phyloP scores from a whole-genome alignment of 1,139 yeast species.

The Insectozyma bohioensis region DNA sequence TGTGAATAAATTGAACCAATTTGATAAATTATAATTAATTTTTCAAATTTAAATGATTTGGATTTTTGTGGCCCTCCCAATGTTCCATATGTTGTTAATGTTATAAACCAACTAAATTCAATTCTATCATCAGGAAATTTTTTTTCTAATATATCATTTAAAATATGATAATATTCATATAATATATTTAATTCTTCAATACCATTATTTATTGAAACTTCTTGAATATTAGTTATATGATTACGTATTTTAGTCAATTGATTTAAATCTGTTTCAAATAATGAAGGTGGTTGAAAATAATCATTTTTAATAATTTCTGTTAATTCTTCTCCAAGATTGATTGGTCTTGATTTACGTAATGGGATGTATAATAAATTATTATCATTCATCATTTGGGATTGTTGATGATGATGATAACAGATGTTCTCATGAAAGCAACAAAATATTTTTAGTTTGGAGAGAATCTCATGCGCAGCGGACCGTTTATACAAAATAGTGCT shows the following conservation, averaged over 20 bases:
- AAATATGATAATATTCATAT: slow-evolving; percentile 31
- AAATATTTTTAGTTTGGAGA: not conserved
- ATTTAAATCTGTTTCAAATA: slow-evolving; percentile 53
- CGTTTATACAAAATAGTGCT: too few species aligned
- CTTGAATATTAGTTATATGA: slow-evolving; percentile 21
- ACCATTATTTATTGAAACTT: slow-evolving; percentile 15
- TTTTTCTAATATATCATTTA: slow-evolving; percentile 24
- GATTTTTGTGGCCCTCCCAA: slow-evolving; percentile 39
- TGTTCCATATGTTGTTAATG: slow-evolving; percentile 49
- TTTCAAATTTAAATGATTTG: slow-evolving; percentile 56
- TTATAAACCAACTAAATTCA: slow-evolving; percentile 71
- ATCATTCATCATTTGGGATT: slow-evolving; percentile 18
- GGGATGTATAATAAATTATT: slow-evolving; percentile 53
- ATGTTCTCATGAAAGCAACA: too few species aligned
- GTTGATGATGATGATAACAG: too few species aligned
- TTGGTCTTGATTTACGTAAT: slow-evolving; percentile 47
- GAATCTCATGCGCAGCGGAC: slow-evolving; percentile 3
- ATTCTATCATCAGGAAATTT: slow-evolving; percentile 46
- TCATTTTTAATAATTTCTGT: slow-evolving; percentile 53
- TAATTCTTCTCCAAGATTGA: slow-evolving; percentile 48
- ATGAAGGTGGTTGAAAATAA: slow-evolving; percentile 64
- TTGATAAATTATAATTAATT: slow-evolving; percentile 63
- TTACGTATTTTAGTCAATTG: slow-evolving; percentile 31
- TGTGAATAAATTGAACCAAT: slow-evolving; percentile 64
- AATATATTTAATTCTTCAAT: slow-evolving; percentile 14